Conservation (phyloP, 2,329 filamentous ascomycete species). For the Colletotrichum lentis region DNA sequence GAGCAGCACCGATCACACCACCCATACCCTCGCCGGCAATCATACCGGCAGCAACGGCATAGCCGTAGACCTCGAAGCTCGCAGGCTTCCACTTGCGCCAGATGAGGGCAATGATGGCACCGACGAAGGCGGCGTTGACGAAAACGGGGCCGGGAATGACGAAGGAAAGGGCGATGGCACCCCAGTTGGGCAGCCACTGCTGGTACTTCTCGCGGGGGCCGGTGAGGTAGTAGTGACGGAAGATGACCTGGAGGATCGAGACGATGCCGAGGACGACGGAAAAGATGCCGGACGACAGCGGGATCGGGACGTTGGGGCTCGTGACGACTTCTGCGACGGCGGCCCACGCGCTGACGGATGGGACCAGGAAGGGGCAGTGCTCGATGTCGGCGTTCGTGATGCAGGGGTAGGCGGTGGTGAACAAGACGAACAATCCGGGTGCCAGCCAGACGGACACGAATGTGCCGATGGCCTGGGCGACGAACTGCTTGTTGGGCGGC, state of each 20-base stretch:
- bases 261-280: constrained; percentile 63
- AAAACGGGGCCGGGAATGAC: constrained; percentile 65
- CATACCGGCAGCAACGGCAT: constrained; percentile 66
- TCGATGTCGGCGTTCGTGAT: constrained; percentile 58
- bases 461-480: constrained; percentile 65
- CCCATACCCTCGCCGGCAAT: constrained; percentile 72
- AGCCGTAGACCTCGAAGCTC: constrained; percentile 66
- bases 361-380: constrained; percentile 63
- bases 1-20: constrained; percentile 57
- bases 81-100: constrained; percentile 64
- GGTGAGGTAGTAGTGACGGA: constrained; percentile 63
- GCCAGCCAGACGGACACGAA: constrained; percentile 68
- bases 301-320: constrained; percentile 63
- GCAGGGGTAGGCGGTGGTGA: constrained; percentile 69
- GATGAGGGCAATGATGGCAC: constrained; percentile 58
- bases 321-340: constrained; percentile 69
- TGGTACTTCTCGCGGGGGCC: constrained; percentile 63
- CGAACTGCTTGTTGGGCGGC: constrained; percentile 66
- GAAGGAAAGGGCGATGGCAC: constrained; percentile 67
- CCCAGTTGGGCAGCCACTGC: constrained; percentile 68
- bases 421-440: constrained; percentile 68
- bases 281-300: constrained; percentile 64
- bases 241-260: constrained; percentile 59
- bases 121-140: constrained; percentile 66
- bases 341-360: constrained; percentile 68